Evolutionary conservation across 345 rosid genomes (phyloP), one percentile per base, ranked within the genome.

Genomic region (Aethionema arabicum): DNA sequence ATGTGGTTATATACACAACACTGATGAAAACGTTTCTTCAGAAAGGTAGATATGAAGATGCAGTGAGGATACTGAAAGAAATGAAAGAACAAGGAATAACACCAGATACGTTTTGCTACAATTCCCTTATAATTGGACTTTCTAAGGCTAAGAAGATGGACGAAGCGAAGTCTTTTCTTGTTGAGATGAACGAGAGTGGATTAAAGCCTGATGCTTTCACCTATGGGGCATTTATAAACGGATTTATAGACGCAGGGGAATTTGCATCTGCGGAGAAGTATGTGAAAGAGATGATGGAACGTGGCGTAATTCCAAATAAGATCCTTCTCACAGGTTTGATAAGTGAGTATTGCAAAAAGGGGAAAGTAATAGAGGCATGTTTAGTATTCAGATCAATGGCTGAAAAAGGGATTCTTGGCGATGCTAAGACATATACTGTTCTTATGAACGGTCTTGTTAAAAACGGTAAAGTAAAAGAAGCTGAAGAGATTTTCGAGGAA

Each of bases 91-190:
- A 65, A 40, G 85, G 92, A 49, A 63, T 80, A 57, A 9, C 63
- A 33, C 92, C 91, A 36, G 96, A 91, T 67, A 75, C 76, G 7
- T 77, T 82, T 63, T 88, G 92, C 72, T 91, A 85, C 59, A 86
- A 88, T 72, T 75, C 84, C 44, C 60, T 84, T 39, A 86, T 91
- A 60, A 75, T 72, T 64, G 98, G 95, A 53, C 83, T 84, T 47
- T 86, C 90, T 77, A 81, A 86, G 75, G 90, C 91, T 52, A 74
- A 71, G 64, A 80, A 64, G 72, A 79, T 88, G 87, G 88, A 83
- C 13, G 90, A 84, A 68, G 96, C 96, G 33, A 80, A 63, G 74
- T 65, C 31, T 50, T 80, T 57, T 68, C 47, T 86, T 60, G 76
- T 47, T 68, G 82, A 83, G 74, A 91, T 91, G 90, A 56, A 13